A percentile compares a stretch with the other conserved stretches of the same genome.
These are phyloP conservation scores for Monilinia fructicola DNA, from an alignment of 2,329 filamentous ascomycete genomes.

Conservation along the genomic window DNA sequence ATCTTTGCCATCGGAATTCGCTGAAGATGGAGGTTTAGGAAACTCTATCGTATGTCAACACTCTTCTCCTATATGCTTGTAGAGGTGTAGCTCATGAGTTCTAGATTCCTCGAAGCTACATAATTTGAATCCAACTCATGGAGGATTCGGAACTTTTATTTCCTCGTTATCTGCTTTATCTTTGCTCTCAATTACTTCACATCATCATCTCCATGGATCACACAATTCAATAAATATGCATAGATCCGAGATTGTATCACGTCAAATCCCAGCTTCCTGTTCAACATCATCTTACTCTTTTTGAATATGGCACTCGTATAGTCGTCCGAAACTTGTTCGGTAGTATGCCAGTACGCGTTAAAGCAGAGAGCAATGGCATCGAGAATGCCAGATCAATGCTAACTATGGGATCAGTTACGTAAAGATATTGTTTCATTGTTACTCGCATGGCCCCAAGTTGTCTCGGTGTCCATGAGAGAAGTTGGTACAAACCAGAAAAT, in stretches of 20 bases:
- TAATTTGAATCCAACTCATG: constrained; percentile 52
- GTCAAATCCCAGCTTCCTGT: constrained; percentile 61
- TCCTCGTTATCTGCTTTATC: constrained; percentile 75
- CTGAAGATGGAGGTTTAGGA: constrained; percentile 67
- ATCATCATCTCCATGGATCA: constrained; percentile 58
- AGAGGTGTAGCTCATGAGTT: constrained; percentile 28
- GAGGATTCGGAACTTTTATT: constrained; percentile 72
- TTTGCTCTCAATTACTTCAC: constrained; percentile 73
- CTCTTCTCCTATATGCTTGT: constrained; percentile 10
- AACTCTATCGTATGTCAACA: constrained; percentile 63
- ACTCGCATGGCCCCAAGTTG: constrained; percentile 63
- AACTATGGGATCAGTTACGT: constrained; percentile 56
- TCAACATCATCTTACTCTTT: constrained; percentile 56
- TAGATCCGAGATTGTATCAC: constrained; percentile 63
- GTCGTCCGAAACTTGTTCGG: constrained; percentile 81
- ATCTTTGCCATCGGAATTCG: constrained; percentile 73
- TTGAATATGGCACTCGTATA: constrained; percentile 71
- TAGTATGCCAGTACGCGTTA: constrained; percentile 85
- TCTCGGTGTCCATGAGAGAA: constrained; percentile 61
- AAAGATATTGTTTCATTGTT: constrained; percentile 59
- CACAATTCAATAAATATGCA: constrained; percentile 69
- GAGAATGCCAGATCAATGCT: constrained; percentile 50
- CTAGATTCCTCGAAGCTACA: constrained; percentile 77
- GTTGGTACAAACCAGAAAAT: constrained; percentile 30
- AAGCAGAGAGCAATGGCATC: constrained; percentile 63